These are phyloP conservation scores for Pugionium cornutum DNA, from an alignment of 345 rosid genomes.

Conservation along the genomic window DNA sequence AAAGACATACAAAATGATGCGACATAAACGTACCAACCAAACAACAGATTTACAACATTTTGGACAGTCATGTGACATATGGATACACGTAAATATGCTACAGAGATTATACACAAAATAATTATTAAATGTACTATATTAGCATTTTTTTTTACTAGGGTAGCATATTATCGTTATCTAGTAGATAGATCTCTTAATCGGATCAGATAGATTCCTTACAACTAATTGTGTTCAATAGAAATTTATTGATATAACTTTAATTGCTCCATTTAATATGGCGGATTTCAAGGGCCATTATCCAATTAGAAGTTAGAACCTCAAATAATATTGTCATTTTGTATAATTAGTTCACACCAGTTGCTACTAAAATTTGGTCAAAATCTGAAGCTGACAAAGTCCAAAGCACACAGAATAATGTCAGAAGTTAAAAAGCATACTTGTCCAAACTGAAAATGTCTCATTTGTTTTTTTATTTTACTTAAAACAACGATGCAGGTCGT, in stretches of 20 bases:
- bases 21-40: not conserved
- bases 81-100: not conserved
- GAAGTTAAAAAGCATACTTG: slow-evolving; percentile 32
- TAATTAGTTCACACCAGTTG: slow-evolving; percentile 19
- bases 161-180: not conserved
- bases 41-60: slow-evolving; percentile 15
- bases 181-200: not conserved
- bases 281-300: slow-evolving; percentile 22
- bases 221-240: not conserved
- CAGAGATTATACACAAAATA: not conserved
- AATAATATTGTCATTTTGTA: not conserved
- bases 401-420: slow-evolving; percentile 34
- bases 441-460: slow-evolving; percentile 28
- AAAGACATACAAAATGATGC: not conserved
- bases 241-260: not conserved
- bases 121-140: not conserved
- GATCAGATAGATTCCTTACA: slow-evolving; percentile 13
- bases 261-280: slow-evolving; percentile 4
- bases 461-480: slow-evolving; percentile 7
- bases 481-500: not conserved
- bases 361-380: slow-evolving; percentile 33
- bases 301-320: slow-evolving; percentile 9
- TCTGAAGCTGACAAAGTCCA: slow-evolving; percentile 37
- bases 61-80: not conserved
- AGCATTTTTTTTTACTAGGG: not conserved